phyloP scores from a whole-genome alignment of 2,329 filamentous ascomycete species.

The Pseudogymnoascus sp. region DNA sequence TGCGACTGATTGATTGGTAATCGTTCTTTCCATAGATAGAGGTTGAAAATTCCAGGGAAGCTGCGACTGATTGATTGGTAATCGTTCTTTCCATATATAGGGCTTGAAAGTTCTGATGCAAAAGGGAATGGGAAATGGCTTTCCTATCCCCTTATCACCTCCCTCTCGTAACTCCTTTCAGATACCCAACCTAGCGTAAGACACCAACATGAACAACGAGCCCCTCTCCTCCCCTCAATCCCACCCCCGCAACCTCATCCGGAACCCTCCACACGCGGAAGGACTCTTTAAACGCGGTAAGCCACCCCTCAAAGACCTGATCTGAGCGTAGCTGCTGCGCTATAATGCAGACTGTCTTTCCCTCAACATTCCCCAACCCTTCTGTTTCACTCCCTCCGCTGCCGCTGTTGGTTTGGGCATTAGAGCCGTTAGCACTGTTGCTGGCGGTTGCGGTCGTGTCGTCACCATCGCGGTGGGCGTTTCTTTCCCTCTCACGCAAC shows the following conservation, averaged over 20 bases:
- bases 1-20: too few relatives aligned
- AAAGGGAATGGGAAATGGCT: too few relatives aligned
- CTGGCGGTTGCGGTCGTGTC: background rate
- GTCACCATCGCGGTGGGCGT: background rate
- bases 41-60: too few relatives aligned
- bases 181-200: slow-evolving; percentile 33
- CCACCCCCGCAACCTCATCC: slow-evolving; percentile 49
- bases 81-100: too few relatives aligned
- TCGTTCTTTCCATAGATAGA: too few relatives aligned
- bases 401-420: background rate
- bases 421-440: too few relatives aligned
- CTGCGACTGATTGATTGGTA: too few relatives aligned
- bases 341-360: slow-evolving; percentile 65
- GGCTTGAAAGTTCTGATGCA: too few relatives aligned
- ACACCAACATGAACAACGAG: slow-evolving; percentile 78
- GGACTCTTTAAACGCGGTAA: slow-evolving; percentile 53
- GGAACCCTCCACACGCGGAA: slow-evolving; percentile 75
- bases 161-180: background rate
- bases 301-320: slow-evolving; percentile 78
- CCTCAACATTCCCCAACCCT: slow-evolving; percentile 6
- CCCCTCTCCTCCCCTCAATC: slow-evolving; percentile 56
- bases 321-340: slow-evolving; percentile 83
- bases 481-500: slow-evolving; percentile 36
- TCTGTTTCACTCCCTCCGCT: slow-evolving; percentile 12
- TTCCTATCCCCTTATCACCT: background rate